Evolutionary conservation across 108 stramenopile genomes (phyloP), one percentile per base, ranked within the genome.

Genomic region (Cyclotella baltica): DNA sequence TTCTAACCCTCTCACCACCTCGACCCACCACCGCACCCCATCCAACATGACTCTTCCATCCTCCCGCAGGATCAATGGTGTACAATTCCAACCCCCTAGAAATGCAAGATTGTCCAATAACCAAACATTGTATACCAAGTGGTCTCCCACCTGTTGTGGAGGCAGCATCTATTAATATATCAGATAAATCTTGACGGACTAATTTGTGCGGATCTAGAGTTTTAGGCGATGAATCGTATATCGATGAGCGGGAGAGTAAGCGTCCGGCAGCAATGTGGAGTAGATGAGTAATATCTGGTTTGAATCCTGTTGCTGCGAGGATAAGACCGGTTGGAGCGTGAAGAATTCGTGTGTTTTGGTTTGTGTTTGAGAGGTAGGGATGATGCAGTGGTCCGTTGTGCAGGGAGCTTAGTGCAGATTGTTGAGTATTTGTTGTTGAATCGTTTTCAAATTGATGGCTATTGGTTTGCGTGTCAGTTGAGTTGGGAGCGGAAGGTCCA

Each of bases 271-370:
- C 75, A 43, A 77, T 38, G 55, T 66, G 52, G 11, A 83, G 59
- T n/a, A 81, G 48, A 33, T 84, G 75, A 19, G 74, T 40, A 48
- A 66, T 79, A 61, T 84, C 83, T 19, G 80, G 80, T 57, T 80
- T 52, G 29, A 84, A 84, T 34, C 83, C 83, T 6, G 83, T 77
- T 19, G 80, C 68, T 2, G 80, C 83, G 15, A 81, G 23, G 34
- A 84, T 3, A 19, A 84, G 80, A 10, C 80, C 84, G 29, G 92
- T 90, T 33, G 92, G 89, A 58, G 90, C 91, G 38, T 91, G 88
- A 22, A 96, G 86, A 25, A 88, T 85, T 62, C 87, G 88, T 11
- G 89, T 48, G 29, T 85, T 88, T 81, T 89, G 87, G 70, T 91
- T 91, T 56, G 87, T 35, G 27, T 47, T 5, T 31, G n/a, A n/a